Evolutionary conservation across 2,329 filamentous ascomycete species (phyloP), one percentile per base, ranked within the genome.

Genomic region (Nothopassalora personata): DNA sequence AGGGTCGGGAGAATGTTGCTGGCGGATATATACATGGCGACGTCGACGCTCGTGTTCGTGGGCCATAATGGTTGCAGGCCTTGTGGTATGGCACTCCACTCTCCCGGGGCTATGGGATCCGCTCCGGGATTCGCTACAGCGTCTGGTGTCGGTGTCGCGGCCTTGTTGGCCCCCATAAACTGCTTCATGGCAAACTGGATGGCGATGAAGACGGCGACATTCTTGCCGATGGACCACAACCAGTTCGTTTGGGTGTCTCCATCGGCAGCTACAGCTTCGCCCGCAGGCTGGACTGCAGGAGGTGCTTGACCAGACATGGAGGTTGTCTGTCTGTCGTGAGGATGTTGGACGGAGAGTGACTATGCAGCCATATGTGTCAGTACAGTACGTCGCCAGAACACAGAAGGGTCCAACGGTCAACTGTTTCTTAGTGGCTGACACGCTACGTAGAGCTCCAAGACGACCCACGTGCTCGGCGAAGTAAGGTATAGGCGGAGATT

Each of bases 21-120:
- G 11, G 89, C 83, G 51, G 91, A 93, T 57, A 97, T 83, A 67
- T 93, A 94, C 71, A 99, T 83, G 65, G 84, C 80, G 67, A 99
- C 85, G 74, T 99, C 94, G 66, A 99, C 75, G 60, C 84, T 79
- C 68, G 85, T 89, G 71, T 94, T 85, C 51, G 83, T 78, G 2
- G 90, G 86, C 94, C 94, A 99, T 70, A 97, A 91, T 23, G 94
- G 92, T 39, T 89, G 89, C 61, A 97, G 80, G 58, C 81, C 82
- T 65, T 86, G 81, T 1, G 91, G 91, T 18, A 90, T 76, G 0
- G 76, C 73, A 67, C 81, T 88, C 72, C 86, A 87, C 53, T 80
- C 75, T 53, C 55, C 54, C 18, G 52, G 36, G 4, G 53, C 54
- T 23, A 86, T 86, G 49, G 69, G 69, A 3, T 68, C 65, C 54